Conservation (phyloP, 441 rosid genomes). For the Jatropha podagrica region DNA sequence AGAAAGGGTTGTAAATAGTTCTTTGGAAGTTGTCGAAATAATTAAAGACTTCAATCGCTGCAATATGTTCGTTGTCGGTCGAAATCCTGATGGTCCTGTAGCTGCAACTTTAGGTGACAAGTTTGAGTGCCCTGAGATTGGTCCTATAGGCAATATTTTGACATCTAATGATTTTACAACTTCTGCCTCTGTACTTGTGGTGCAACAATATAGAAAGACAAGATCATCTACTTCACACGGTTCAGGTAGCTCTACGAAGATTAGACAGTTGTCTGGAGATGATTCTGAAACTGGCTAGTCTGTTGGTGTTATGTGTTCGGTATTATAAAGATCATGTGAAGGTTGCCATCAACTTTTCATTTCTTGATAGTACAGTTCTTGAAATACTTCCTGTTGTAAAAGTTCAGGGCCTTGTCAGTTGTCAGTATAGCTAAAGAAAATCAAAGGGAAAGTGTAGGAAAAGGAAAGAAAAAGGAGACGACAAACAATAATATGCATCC, state of each 20-base stretch:
- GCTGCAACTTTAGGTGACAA: conserved; percentile 44
- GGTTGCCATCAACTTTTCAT: neutral
- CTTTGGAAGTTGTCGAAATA: conserved; percentile 39
- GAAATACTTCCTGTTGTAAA: too few relatives aligned
- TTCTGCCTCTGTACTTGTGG: conserved; percentile 61
- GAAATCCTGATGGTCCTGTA: conserved; percentile 56
- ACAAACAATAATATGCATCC: too few relatives aligned
- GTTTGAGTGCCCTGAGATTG: conserved; percentile 64
- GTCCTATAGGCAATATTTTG: conserved; percentile 61
- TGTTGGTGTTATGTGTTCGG: neutral
- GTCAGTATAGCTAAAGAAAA: too few relatives aligned
- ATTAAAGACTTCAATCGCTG: conserved; percentile 47
- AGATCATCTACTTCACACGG: conserved; percentile 13
- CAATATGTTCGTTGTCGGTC: conserved; percentile 64
- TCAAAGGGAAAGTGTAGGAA: too few relatives aligned
- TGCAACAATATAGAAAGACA: conserved; percentile 43
- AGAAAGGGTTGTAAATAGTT: conserved; percentile 45
- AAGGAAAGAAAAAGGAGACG: too few relatives aligned
- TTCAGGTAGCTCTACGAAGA: conserved; percentile 9
- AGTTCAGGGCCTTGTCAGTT: too few relatives aligned
- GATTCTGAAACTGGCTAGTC: conserved; percentile 16
- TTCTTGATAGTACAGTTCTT: too few relatives aligned
- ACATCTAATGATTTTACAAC: conserved; percentile 41
- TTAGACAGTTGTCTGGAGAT: conserved; percentile 26
- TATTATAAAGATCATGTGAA: neutral